A percentile compares a stretch with the other conserved stretches of the same genome.
These are phyloP conservation scores for Cladorrhinum sp. DNA, from an alignment of 2,329 filamentous ascomycete species.

Conservation along the genomic window DNA sequence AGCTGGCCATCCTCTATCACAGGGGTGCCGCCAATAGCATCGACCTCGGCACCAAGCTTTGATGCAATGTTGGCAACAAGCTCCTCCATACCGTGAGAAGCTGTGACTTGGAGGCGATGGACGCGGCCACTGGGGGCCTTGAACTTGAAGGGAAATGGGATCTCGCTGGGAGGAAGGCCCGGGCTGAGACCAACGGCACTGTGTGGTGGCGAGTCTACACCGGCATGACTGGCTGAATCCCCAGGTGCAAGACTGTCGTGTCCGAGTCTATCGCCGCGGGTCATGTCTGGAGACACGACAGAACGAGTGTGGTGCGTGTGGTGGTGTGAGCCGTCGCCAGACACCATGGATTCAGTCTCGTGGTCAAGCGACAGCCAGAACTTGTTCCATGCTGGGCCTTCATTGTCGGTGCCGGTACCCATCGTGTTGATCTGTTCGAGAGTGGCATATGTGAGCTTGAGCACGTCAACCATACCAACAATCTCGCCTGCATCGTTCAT, in stretches of 20 bases:
- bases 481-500: slow-evolving; percentile 98
- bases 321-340: slow-evolving; percentile 79
- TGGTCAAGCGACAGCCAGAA: slow-evolving; percentile 97
- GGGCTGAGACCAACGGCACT: slow-evolving; percentile 53
- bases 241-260: slow-evolving; percentile 83
- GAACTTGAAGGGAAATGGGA: slow-evolving; percentile 97
- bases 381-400: slow-evolving; percentile 98
- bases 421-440: slow-evolving; percentile 98
- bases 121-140: slow-evolving; percentile 94
- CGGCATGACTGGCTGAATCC: slow-evolving; percentile 91
- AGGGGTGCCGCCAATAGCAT: slow-evolving; percentile 78
- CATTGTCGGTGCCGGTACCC: slow-evolving; percentile 72
- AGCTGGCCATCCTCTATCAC: slow-evolving; percentile 76
- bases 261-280: slow-evolving; percentile 64
- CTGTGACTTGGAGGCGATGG: slow-evolving; percentile 82
- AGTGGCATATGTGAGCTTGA: slow-evolving; percentile 97
- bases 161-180: slow-evolving; percentile 62
- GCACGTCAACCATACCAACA: slow-evolving; percentile 98
- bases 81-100: slow-evolving; percentile 74
- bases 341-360: slow-evolving; percentile 94
- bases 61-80: slow-evolving; percentile 73
- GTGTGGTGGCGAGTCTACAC: slow-evolving; percentile 71
- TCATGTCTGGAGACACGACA: slow-evolving; percentile 75
- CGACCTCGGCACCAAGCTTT: slow-evolving; percentile 82
- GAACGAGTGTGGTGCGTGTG: slow-evolving; percentile 68